Conservation (phyloP, 306 rosid genomes). For the Inga leiocalycina region DNA sequence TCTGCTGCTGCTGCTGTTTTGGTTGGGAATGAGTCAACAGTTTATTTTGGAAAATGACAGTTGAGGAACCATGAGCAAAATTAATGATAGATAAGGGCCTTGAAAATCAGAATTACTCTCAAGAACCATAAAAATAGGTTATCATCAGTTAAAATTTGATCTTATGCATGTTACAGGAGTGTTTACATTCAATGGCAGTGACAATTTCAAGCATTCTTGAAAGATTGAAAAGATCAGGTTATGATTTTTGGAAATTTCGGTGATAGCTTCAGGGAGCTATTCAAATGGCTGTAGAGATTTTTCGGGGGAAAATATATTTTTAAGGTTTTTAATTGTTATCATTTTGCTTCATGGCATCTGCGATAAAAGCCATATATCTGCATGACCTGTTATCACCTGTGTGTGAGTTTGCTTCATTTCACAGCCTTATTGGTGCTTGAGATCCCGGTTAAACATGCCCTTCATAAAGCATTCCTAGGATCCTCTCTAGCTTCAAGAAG, state of each 20-base stretch:
- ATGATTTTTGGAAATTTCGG: background rate
- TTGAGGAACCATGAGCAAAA: background rate
- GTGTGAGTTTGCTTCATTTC: constrained; percentile 1
- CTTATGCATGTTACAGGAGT: background rate
- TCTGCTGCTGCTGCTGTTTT: constrained; percentile 8
- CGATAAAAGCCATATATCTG: background rate
- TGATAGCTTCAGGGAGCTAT: background rate
- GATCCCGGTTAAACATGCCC: constrained; percentile 13
- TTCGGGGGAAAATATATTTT: background rate
- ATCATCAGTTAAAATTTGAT: background rate
- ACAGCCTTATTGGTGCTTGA: constrained; percentile 22
- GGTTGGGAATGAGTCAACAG: constrained; percentile 6
- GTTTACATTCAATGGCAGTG: background rate
- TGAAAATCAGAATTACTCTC: background rate
- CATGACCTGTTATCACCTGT: constrained; percentile 1
- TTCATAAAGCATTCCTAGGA: background rate
- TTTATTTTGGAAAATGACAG: background rate
- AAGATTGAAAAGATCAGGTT: background rate
- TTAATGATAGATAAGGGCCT: background rate
- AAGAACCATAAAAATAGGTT: background rate
- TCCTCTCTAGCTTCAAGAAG: background rate
- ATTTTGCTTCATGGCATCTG: constrained; percentile 28
- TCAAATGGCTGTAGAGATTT: background rate
- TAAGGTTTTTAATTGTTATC: background rate
- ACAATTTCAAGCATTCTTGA: background rate